A percentile compares a stretch with the other conserved stretches of the same genome.
These are phyloP conservation scores for Mycena vitilis DNA, from an alignment of 768 basidiomycete species.

Conservation along the genomic window DNA sequence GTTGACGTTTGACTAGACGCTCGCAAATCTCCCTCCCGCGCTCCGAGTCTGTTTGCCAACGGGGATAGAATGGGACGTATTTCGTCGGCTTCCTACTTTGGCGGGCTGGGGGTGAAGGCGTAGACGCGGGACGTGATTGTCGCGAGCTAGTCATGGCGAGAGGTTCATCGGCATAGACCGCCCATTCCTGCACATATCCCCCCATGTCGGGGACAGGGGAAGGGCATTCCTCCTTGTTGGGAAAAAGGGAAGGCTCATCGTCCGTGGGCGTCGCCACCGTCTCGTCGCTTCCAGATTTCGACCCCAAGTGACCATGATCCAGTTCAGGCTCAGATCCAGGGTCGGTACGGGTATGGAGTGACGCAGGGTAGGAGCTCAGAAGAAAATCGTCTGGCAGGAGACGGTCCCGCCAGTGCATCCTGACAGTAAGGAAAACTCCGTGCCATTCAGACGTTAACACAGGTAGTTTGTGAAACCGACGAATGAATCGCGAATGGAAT, in stretches of 20 bases:
- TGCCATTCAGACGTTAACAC: neutral
- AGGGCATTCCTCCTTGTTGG: no score
- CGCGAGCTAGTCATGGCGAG: neutral
- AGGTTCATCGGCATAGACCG: neutral
- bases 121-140: no score
- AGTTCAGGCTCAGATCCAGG: neutral
- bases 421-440: neutral
- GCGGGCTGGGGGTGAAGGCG: neutral
- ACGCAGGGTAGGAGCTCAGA: neutral
- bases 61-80: neutral
- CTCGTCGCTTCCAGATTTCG: conserved; percentile 4
- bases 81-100: neutral
- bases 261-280: neutral
- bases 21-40: neutral
- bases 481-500: neutral
- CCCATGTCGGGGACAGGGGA: conserved; percentile 1
- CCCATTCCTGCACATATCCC: neutral
- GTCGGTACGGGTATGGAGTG: neutral
- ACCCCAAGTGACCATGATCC: neutral
- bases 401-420: neutral
- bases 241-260: neutral
- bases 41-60: neutral
- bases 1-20: no score
- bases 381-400: conserved; percentile 4
- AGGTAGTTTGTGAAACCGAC: neutral